phyloP scores from a whole-genome alignment of 108 stramenopile genomes.

The Parmales sp. region DNA sequence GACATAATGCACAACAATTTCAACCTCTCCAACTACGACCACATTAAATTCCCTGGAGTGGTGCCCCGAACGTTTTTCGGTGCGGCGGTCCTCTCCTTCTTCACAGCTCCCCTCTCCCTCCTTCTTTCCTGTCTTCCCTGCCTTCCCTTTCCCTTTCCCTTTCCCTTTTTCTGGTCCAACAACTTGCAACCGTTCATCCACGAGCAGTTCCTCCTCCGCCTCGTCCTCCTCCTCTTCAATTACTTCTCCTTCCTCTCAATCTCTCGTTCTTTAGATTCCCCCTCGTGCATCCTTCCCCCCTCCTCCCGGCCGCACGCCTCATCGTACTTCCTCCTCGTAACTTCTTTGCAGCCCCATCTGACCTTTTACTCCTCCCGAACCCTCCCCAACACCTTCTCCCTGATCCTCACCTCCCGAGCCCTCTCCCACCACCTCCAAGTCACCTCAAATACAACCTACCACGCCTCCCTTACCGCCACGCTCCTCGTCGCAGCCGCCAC shows the following conservation, averaged over 20 bases:
- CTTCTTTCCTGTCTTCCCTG: background rate
- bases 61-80: constrained; percentile 53
- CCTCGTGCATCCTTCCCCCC: background rate
- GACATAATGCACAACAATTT: constrained; percentile 58
- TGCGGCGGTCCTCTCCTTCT: constrained; percentile 18
- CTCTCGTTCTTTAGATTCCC: background rate
- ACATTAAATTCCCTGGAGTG: constrained; percentile 42
- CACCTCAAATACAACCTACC: constrained; percentile 26
- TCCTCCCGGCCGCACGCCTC: background rate
- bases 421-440: constrained; percentile 58
- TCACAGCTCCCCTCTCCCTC: background rate
- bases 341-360: constrained; percentile 83
- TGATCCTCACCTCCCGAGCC: constrained; percentile 50
- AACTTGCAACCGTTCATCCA: background rate
- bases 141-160: background rate
- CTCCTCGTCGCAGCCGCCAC: constrained; percentile 64
- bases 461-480: constrained; percentile 21
- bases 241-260: background rate
- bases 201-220: background rate
- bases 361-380: constrained; percentile 88
- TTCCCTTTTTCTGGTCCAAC: no score
- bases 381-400: constrained; percentile 92
- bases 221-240: background rate
- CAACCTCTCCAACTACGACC: constrained; percentile 30
- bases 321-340: constrained; percentile 52